Evolutionary conservation across 345 rosid species (phyloP).

Genomic region (Populus nigra): DNA sequence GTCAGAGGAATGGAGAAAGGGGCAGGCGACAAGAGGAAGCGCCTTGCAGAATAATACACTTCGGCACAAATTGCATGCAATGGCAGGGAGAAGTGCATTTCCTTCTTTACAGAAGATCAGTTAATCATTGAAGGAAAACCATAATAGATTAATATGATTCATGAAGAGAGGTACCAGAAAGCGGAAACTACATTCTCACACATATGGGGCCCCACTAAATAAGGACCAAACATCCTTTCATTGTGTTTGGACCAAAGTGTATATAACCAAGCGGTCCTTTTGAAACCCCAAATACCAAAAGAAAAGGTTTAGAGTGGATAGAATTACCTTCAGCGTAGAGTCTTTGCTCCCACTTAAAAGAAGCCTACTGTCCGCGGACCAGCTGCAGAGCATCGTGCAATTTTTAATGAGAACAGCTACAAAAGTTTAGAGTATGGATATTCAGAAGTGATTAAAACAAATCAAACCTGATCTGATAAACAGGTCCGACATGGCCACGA

Average conservation of each 20-base stretch:
- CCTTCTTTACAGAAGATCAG: too few relatives aligned
- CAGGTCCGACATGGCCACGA: slow-evolving; percentile 92
- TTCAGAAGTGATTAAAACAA: slow-evolving; percentile 6
- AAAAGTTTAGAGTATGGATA: not conserved
- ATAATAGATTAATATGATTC: too few relatives aligned
- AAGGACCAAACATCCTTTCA: too few relatives aligned
- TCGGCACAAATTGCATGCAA: too few relatives aligned
- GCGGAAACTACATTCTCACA: not conserved
- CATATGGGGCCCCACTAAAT: too few relatives aligned
- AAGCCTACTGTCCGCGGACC: slow-evolving; percentile 98
- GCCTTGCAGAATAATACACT: too few relatives aligned
- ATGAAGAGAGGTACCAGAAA: not conserved
- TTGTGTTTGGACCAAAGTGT: too few relatives aligned
- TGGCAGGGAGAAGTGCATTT: too few relatives aligned
- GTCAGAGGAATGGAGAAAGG: not conserved
- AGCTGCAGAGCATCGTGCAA: slow-evolving; percentile 43
- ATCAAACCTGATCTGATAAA: slow-evolving; percentile 78
- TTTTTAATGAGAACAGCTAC: slow-evolving; percentile 5
- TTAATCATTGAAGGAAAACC: too few relatives aligned
- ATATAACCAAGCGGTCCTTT: not conserved
- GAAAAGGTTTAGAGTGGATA: not conserved
- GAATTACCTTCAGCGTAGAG: slow-evolving; percentile 81
- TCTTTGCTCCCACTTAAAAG: slow-evolving; percentile 97
- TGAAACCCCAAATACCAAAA: not conserved
- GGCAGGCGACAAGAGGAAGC: too few relatives aligned